Evolutionary conservation across 1,284 basidiomycete species (phyloP).

Genomic region (Ustilago tritici): DNA sequence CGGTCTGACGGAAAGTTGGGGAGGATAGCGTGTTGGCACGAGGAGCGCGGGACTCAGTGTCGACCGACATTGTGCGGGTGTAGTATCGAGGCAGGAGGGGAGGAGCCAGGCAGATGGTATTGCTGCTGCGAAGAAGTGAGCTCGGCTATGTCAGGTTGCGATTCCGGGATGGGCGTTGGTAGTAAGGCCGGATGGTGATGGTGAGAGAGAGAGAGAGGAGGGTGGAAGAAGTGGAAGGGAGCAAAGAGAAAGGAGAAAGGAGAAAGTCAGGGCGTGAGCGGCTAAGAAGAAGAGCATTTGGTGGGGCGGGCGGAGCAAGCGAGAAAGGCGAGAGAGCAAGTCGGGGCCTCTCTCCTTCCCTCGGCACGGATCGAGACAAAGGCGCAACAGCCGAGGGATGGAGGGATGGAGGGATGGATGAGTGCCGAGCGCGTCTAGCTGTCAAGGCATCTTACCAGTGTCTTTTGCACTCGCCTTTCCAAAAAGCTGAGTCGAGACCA

Average conservation of each 20-base stretch:
- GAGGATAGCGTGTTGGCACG: constrained; percentile 49
- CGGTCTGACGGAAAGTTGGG: constrained; percentile 54
- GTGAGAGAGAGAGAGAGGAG: neutral
- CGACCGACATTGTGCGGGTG: constrained; percentile 41
- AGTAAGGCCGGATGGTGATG: neutral
- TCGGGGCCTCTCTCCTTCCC: neutral
- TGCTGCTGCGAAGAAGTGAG: neutral
- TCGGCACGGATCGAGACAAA: constrained; percentile 22
- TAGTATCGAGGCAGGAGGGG: neutral
- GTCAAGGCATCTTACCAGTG: neutral
- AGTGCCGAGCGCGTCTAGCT: too few species aligned
- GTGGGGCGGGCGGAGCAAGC: constrained; percentile 2
- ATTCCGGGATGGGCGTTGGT: neutral
- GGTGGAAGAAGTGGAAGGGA: neutral
- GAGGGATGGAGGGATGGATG: neutral
- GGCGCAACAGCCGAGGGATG: constrained; percentile 4
- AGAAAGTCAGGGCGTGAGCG: neutral
- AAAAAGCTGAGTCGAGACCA: constrained; percentile 13
- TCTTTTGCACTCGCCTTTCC: neutral
- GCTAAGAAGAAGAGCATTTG: constrained; percentile 1
- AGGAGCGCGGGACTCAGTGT: constrained; percentile 41
- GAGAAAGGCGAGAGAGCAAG: constrained; percentile 13
- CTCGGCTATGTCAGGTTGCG: neutral
- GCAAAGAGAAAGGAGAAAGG: neutral
- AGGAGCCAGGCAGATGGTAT: neutral